Percentiles rank a stretch among this genome's conserved stretches.
Conservation (phyloP, 768 basidiomycete species). For the Termitomyces sp. region DNA sequence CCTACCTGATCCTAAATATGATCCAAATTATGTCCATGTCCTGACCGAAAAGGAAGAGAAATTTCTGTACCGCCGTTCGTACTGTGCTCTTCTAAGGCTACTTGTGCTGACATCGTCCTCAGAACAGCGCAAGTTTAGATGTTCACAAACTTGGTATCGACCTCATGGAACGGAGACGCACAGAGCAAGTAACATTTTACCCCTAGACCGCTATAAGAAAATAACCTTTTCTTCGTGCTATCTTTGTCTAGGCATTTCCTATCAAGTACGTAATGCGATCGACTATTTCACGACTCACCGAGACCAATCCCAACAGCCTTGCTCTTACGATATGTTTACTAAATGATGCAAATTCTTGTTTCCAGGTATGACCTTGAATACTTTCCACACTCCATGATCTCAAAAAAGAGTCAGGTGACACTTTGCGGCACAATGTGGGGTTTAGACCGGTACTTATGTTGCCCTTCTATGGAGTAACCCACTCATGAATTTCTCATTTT, state of each 20-base stretch:
- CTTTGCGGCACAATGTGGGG: conserved; percentile 82
- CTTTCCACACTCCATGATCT: background rate
- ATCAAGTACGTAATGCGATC: conserved; percentile 42
- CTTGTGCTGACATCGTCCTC: conserved; percentile 1
- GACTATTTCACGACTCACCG: background rate
- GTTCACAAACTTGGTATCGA: conserved; percentile 80
- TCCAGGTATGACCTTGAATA: conserved; percentile 46
- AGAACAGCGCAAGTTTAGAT: conserved; percentile 68
- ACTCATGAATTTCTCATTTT: background rate
- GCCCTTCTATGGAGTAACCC: background rate
- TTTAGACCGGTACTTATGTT: conserved; percentile 53
- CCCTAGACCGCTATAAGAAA: background rate
- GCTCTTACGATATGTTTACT: conserved; percentile 71
- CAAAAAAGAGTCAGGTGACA: conserved; percentile 36
- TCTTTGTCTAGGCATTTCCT: conserved; percentile 51
- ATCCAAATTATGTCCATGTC: conserved; percentile 67
- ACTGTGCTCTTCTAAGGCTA: background rate
- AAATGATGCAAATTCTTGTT: conserved; percentile 74
- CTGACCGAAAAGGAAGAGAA: conserved; percentile 59
- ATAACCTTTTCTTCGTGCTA: background rate
- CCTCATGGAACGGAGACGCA: conserved; percentile 83
- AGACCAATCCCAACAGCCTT: conserved; percentile 29
- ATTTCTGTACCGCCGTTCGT: conserved; percentile 60
- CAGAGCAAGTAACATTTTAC: conserved; percentile 36
- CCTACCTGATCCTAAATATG: conserved; percentile 71